Evolutionary conservation across 1,284 basidiomycete species (phyloP), one percentile per base, ranked within the genome.

Genomic region (Trichosporon sp.): DNA sequence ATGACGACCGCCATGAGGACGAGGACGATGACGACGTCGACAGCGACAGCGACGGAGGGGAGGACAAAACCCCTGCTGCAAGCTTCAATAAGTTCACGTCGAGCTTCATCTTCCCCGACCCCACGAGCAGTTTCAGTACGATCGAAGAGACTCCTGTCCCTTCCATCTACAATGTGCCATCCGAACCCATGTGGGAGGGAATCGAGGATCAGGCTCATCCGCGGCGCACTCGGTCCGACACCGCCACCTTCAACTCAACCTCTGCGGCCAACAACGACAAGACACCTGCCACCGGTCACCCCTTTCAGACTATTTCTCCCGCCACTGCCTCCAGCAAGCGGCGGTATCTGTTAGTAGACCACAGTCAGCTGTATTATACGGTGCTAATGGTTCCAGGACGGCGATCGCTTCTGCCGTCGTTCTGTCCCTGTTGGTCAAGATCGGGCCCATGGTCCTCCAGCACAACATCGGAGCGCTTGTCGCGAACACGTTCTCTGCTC

Each of bases 71-170:
- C 16, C 35, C 68, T 1, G 38, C 68, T 1, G 65, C 70, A 11
- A 37, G 31, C 16, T n/a, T 40, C 11, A 43, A 64, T 65, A 61
- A 59, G 19, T 74, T 74, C 66, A 68, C 72, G 54, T 68, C 68
- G 21, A 69, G 69, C 4, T 72, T 70, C 68, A 72, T 74, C 69
- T 74, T 74, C 66, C 73, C 73, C 19, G 73, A 74, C 66, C 73
- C 73, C 4, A 70, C 71, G n/a, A 66, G 51, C 35, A 65, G 46
- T 35, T 40, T 65, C 54, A 65, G 37, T 21, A 56, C 66, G 31
- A 59, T 19, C 26, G 63, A 65, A n/a, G 21, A 63, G 35, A 70
- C 68, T 7, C 68, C 68, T 4, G 65, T 70, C 11, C 65, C 68
- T 16, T 70, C 68, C 6, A 56, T 70, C 40, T 56, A 61, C 26